Evolutionary conservation across 2,329 filamentous ascomycete genomes (phyloP).

Genomic region (Curvularia hawaiiensis): DNA sequence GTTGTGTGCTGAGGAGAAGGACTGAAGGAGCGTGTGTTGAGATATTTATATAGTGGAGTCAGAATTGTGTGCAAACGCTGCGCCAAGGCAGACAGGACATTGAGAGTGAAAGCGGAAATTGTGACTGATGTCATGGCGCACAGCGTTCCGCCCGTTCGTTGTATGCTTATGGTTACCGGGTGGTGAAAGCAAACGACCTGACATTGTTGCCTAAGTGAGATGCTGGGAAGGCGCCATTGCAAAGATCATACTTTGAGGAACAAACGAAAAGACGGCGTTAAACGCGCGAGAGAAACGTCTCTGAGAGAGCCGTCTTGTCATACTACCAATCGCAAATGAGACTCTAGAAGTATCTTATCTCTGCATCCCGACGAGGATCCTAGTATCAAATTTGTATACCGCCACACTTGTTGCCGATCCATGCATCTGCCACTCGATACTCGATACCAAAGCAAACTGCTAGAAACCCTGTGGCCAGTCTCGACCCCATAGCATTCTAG

Average conservation of each 20-base stretch:
- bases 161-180: not conserved
- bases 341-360: not conserved
- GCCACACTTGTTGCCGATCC: not conserved
- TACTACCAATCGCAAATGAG: not conserved
- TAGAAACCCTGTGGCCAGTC: not conserved
- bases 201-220: not conserved
- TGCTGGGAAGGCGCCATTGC: not conserved
- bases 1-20: not conserved
- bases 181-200: not conserved
- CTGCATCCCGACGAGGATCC: not conserved
- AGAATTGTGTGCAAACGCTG: not conserved
- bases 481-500: not conserved
- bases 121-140: not conserved
- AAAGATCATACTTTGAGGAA: not conserved
- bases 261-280: not conserved
- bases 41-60: not conserved
- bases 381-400: not conserved
- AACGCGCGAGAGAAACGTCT: not conserved
- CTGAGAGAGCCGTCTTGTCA: not conserved
- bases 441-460: not conserved
- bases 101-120: not conserved
- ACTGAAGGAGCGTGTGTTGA: not conserved
- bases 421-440: not conserved
- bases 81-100: not conserved
- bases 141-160: not conserved